A percentile compares a stretch with the other conserved stretches of the same genome.
phyloP scores from a whole-genome alignment of 2,329 filamentous ascomycete genomes.

The Aspergillus fructus region DNA sequence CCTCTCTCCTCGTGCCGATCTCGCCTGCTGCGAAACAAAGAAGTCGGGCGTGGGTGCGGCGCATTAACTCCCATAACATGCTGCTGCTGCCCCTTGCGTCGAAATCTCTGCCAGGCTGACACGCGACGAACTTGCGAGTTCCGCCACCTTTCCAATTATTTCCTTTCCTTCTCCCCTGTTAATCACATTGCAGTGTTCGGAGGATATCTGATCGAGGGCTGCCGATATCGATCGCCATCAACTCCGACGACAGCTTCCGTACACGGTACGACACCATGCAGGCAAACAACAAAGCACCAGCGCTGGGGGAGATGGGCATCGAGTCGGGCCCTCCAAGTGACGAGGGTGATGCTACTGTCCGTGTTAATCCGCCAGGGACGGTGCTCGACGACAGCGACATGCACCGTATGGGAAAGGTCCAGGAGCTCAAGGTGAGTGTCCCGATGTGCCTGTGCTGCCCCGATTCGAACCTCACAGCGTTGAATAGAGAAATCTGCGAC shows the following conservation, averaged over 20 bases:
- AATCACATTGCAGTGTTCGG: no score
- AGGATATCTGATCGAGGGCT: background rate
- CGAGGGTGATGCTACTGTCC: background rate
- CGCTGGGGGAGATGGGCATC: slow-evolving; percentile 4
- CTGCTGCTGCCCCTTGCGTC: background rate
- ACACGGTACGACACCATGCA: background rate
- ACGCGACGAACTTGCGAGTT: background rate
- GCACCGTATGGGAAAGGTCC: slow-evolving; percentile 32
- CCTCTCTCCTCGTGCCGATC: background rate
- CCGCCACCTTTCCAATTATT: background rate
- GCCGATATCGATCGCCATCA: no score
- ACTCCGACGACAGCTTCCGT: background rate
- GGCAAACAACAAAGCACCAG: background rate
- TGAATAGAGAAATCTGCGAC: slow-evolving; percentile 32
- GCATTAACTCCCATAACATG: background rate
- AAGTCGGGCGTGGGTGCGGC: background rate
- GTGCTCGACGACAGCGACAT: slow-evolving; percentile 28
- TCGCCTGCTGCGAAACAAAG: background rate
- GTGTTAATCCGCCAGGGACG: slow-evolving; percentile 8
- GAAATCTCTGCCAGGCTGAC: background rate
- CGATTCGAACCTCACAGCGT: background rate
- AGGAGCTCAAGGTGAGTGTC: slow-evolving; percentile 27
- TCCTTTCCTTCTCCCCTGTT: background rate
- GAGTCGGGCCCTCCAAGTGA: slow-evolving; percentile 5
- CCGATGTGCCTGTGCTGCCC: background rate